A percentile compares a stretch with the other conserved stretches of the same genome.
These are phyloP conservation scores for Diddensiella caesifluorescens DNA, from an alignment of 805 yeast species.

Conservation along the genomic window DNA sequence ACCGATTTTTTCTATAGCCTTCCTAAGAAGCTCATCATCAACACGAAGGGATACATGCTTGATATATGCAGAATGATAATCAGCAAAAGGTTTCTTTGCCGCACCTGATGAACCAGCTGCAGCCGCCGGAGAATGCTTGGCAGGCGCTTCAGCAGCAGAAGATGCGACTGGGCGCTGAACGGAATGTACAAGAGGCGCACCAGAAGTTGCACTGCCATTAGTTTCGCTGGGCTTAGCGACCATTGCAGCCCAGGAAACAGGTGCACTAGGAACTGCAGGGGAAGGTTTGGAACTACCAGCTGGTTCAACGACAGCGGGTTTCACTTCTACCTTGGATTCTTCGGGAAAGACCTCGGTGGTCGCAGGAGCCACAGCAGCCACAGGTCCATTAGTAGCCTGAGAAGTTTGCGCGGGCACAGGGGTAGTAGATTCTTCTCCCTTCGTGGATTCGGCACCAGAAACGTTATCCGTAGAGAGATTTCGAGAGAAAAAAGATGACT, in stretches of 20 bases:
- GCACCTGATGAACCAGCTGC: conserved; percentile 12
- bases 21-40: conserved; percentile 24
- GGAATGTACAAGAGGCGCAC: conserved; percentile 14
- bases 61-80: conserved; percentile 34
- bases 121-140: conserved; percentile 15
- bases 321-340: not conserved
- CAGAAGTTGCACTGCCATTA: conserved; percentile 13
- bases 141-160: conserved; percentile 11
- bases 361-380: not conserved
- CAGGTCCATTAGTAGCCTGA: not conserved
- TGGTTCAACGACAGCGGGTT: conserved; percentile 7
- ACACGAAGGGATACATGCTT: conserved; percentile 30
- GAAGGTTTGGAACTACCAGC: conserved; percentile 8
- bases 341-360: not conserved
- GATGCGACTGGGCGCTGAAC: conserved; percentile 10
- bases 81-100: conserved; percentile 12
- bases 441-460: conserved; percentile 1
- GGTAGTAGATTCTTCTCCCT: conserved; percentile 5
- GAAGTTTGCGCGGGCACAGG: conserved; percentile 2
- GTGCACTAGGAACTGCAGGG: conserved; percentile 13
- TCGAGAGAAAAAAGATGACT: conserved; percentile 1
- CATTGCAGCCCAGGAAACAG: conserved; percentile 19
- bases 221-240: conserved; percentile 6
- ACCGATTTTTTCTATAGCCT: conserved; percentile 31
- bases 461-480: not conserved